Conservation (phyloP, 495 filamentous ascomycete species). For the Neurospora intermedia region DNA sequence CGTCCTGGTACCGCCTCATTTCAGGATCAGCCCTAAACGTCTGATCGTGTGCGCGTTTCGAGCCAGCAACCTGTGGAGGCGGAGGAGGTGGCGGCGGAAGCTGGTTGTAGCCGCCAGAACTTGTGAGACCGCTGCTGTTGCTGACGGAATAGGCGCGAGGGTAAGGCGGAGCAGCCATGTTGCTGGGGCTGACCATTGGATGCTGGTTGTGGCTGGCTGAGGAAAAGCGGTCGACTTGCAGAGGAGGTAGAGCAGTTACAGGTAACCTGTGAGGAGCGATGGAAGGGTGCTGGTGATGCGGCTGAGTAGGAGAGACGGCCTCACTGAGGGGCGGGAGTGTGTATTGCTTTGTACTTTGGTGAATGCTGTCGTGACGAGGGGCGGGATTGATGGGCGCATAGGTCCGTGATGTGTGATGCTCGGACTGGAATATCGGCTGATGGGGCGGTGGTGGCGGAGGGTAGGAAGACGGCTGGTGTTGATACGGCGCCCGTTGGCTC, state of each 20-base stretch:
- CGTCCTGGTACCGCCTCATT: conserved; percentile 14
- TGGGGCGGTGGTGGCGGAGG: conserved; percentile 32
- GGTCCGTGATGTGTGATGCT: conserved; percentile 17
- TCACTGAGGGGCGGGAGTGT: conserved; percentile 3
- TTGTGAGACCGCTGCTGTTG: conserved; percentile 6
- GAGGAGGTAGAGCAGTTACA: conserved; percentile 8
- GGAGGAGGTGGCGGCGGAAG: conserved; percentile 7
- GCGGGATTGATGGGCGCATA: conserved; percentile 19
- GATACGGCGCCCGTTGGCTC: conserved; percentile 11
- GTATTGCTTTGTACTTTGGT: conserved; percentile 4
- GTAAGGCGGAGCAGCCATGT: not conserved
- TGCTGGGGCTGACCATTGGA: conserved; percentile 9
- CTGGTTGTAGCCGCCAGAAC: conserved; percentile 3
- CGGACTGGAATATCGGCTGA: conserved; percentile 22
- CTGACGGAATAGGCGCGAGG: not conserved
- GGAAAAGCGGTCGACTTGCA: conserved; percentile 7
- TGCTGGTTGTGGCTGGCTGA: not conserved
- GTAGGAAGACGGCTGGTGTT: conserved; percentile 21
- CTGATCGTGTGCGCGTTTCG: conserved; percentile 20
- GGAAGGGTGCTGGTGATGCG: conserved; percentile 2
- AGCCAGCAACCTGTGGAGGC: conserved; percentile 14
- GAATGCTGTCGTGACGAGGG: conserved; percentile 16
- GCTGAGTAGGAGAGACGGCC: conserved; percentile 7
- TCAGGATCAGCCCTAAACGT: conserved; percentile 12
- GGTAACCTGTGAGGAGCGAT: not conserved